Conservation (phyloP, 1,284 basidiomycete genomes). For the Sporisorium scitamineum region DNA sequence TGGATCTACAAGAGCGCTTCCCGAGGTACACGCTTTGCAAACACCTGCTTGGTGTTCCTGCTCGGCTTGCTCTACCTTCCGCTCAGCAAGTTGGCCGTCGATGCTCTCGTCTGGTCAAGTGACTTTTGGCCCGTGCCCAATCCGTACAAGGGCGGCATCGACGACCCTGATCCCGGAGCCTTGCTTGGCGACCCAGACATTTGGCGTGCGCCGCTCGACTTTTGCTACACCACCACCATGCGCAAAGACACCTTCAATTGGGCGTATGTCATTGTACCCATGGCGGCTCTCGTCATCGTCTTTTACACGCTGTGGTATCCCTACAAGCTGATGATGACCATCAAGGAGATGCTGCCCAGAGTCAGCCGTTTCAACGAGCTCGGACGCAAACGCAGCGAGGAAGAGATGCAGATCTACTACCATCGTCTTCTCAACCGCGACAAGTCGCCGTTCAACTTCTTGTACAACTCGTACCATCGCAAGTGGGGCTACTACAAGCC, state of each 20-base stretch:
- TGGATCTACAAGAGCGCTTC: slow-evolving; percentile 56
- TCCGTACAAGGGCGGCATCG: slow-evolving; percentile 75
- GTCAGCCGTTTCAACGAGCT: slow-evolving; percentile 80
- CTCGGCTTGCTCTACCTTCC: slow-evolving; percentile 61
- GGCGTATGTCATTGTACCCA: slow-evolving; percentile 76
- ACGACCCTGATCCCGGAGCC: slow-evolving; percentile 56
- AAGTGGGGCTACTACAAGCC: slow-evolving; percentile 70
- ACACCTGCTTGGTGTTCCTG: slow-evolving; percentile 58
- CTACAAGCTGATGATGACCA: slow-evolving; percentile 74
- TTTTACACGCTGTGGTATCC: slow-evolving; percentile 81
- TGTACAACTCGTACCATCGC: slow-evolving; percentile 74
- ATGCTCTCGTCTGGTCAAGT: slow-evolving; percentile 60
- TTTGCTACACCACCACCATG: slow-evolving; percentile 79
- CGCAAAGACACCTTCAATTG: slow-evolving; percentile 79
- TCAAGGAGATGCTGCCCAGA: slow-evolving; percentile 75
- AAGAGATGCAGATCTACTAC: slow-evolving; percentile 80
- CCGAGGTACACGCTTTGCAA: slow-evolving; percentile 55
- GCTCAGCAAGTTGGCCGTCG: slow-evolving; percentile 63
- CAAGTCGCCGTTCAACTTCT: slow-evolving; percentile 78
- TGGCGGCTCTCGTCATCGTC: slow-evolving; percentile 74
- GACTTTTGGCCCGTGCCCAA: slow-evolving; percentile 71
- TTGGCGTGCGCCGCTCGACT: slow-evolving; percentile 75
- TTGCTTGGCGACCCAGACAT: slow-evolving; percentile 74
- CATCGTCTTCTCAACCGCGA: slow-evolving; percentile 77
- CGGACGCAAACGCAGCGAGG: slow-evolving; percentile 74